Evolutionary conservation across 495 filamentous ascomycete genomes (phyloP).

Genomic region (Baudoinia panamericana): DNA sequence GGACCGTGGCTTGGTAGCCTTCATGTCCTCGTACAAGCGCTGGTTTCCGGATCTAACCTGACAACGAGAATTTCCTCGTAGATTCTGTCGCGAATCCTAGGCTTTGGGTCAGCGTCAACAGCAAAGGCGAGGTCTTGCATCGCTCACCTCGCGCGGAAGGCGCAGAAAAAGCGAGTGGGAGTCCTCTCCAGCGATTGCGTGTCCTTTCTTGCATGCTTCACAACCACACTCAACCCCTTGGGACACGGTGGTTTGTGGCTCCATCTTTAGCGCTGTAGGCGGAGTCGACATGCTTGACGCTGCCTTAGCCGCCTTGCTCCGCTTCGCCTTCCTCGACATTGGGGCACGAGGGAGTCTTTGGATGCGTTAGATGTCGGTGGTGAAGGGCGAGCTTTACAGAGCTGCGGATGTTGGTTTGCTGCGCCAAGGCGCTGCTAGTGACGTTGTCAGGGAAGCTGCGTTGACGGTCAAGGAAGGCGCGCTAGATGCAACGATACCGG

Average conservation of each 20-base stretch:
- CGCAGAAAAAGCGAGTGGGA: conserved; percentile 2
- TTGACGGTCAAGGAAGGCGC: too few relatives aligned
- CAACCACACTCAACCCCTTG: neutral
- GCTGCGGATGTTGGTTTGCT: too few relatives aligned
- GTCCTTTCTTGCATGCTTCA: neutral
- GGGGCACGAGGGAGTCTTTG: too few relatives aligned
- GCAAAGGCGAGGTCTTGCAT: neutral
- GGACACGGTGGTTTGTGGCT: neutral
- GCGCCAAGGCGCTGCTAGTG: too few relatives aligned
- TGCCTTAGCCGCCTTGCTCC: neutral
- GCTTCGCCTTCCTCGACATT: conserved; percentile 1
- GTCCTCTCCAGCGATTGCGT: neutral
- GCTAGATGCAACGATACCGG: too few relatives aligned
- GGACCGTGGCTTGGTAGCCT: neutral
- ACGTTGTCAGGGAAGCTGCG: too few relatives aligned
- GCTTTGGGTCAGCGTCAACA: neutral
- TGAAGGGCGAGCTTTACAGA: too few relatives aligned
- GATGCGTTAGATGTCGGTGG: too few relatives aligned
- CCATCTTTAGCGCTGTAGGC: neutral
- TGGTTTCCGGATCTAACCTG: neutral
- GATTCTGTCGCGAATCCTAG: conserved; percentile 1
- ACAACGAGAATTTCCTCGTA: conserved; percentile 6
- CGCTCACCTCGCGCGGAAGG: conserved; percentile 2
- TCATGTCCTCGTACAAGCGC: conserved; percentile 1
- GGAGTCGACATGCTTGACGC: neutral